phyloP scores from a whole-genome alignment of 2,329 filamentous ascomycete species.

The Cladosporium sp. region DNA sequence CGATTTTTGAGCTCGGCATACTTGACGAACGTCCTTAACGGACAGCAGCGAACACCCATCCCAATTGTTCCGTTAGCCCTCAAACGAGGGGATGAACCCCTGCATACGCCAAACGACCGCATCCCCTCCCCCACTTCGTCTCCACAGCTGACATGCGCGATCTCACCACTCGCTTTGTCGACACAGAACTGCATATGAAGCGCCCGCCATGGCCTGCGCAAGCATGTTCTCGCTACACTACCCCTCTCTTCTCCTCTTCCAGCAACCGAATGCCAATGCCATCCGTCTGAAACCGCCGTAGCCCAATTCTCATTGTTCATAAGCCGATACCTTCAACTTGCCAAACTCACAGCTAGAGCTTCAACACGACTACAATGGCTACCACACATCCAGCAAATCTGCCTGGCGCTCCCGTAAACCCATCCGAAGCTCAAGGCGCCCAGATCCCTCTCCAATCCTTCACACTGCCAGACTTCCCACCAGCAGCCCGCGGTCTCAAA shows the following conservation, averaged over 20 bases:
- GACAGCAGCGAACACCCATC: too few relatives aligned
- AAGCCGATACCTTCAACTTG: neutral
- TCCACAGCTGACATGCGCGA: conserved; percentile 3
- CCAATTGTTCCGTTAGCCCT: neutral
- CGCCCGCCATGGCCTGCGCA: conserved; percentile 7
- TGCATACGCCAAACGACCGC: neutral
- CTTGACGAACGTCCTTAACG: too few relatives aligned
- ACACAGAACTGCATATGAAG: neutral
- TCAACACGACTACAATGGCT: conserved; percentile 14
- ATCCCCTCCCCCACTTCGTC: neutral
- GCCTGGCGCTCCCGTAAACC: conserved; percentile 37
- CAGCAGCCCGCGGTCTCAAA: conserved; percentile 39
- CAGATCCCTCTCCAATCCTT: conserved; percentile 46
- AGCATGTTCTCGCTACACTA: neutral
- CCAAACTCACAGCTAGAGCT: neutral
- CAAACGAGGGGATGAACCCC: neutral
- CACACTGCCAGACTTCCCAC: conserved; percentile 43
- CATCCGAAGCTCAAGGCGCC: conserved; percentile 37
- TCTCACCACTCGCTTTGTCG: neutral
- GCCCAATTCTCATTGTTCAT: neutral
- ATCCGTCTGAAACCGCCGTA: neutral
- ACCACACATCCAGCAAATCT: conserved; percentile 27
- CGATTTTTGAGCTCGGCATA: too few relatives aligned
- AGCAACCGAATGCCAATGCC: neutral
- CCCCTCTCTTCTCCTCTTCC: conserved; percentile 2